Percentiles rank a stretch among this genome's conserved stretches.
These are phyloP conservation scores for Phaeoacremonium minimum DNA, from an alignment of 2,329 filamentous ascomycete genomes.

Conservation along the genomic window DNA sequence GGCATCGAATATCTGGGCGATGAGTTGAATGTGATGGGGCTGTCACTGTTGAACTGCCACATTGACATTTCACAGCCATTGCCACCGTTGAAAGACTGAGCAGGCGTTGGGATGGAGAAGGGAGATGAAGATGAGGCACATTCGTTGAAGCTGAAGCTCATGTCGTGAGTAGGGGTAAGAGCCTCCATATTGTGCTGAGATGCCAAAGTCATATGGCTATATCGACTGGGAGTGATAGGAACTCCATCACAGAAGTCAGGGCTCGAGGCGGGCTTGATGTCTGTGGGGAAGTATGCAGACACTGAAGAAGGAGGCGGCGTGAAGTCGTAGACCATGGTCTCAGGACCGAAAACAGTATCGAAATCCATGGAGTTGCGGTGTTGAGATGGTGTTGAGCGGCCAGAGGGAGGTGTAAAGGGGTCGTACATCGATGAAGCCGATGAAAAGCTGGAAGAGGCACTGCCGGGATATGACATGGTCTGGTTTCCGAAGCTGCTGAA, in stretches of 20 bases:
- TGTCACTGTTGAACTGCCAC: not conserved
- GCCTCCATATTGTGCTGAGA: not conserved
- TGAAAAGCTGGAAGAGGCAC: not conserved
- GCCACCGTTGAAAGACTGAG: not conserved
- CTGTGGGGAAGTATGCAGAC: not conserved
- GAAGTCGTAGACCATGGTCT: not conserved
- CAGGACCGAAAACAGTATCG: not conserved
- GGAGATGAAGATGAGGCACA: not conserved
- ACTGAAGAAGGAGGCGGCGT: not conserved
- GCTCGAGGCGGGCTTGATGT: not conserved
- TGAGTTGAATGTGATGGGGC: not conserved
- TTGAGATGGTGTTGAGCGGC: not conserved
- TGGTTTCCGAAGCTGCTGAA: too few species aligned
- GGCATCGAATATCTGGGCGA: not conserved
- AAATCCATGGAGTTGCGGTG: not conserved
- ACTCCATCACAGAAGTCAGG: not conserved
- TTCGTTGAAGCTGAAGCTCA: not conserved
- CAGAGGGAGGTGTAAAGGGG: not conserved
- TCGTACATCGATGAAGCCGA: not conserved
- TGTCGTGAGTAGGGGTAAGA: not conserved
- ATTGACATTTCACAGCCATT: not conserved
- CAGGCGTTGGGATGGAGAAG: not conserved
- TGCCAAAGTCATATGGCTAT: not conserved
- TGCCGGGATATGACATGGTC: too few species aligned
- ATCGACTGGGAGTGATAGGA: not conserved